Evolutionary conservation across 139 green algal species (phyloP), one percentile per base, ranked within the genome.

Genomic region (Yamagishiella unicocca): DNA sequence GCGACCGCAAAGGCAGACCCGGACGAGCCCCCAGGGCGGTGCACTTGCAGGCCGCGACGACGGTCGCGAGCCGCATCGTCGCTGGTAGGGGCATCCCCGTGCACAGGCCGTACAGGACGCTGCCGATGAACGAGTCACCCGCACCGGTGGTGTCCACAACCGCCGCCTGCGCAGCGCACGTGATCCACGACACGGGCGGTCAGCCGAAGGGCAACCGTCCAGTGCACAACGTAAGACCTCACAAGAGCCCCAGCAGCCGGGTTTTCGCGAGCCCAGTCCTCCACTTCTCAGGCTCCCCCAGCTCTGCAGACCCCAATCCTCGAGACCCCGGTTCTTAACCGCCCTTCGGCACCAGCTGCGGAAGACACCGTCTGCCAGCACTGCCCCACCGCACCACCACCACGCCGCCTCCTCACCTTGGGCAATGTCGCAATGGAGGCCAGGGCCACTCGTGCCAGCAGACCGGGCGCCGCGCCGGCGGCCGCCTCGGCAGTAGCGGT

Each of bases 111-210:
- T 98, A 98, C 62, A 98, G 42, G 2, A 98, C 73, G 33, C 87
- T 90, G 0, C 95, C 97, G 55, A 98, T 98, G 92, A 99, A 99
- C 4, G 97, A 90, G 89, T 99, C 97, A 0, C 97, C 97, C 2
- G 97, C 97, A 1, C 97, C 97, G 4, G 96, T 98, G 12, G 97
- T 98, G 89, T 99, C 97, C 35, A 96, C 88, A 3, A 99, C 90
- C 4, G 90, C 92, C 2, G 89, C 91, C 88, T 87, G 40, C 12
- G 64, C 50, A 58, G 50, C 12, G 50, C 17, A 58, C 50, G 50
- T 12, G 12, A 58, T 58, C 50, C 50, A 73, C 31, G 64, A 22
- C n/a, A n/a, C n/a, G n/a, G n/a, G n/a, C n/a, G n/a, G n/a, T n/a
- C n/a, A n/a, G n/a, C n/a, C n/a, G n/a, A n/a, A n/a, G n/a, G n/a